phyloP scores from a whole-genome alignment of 179 eudicot species.

The Beta lomatogona region DNA sequence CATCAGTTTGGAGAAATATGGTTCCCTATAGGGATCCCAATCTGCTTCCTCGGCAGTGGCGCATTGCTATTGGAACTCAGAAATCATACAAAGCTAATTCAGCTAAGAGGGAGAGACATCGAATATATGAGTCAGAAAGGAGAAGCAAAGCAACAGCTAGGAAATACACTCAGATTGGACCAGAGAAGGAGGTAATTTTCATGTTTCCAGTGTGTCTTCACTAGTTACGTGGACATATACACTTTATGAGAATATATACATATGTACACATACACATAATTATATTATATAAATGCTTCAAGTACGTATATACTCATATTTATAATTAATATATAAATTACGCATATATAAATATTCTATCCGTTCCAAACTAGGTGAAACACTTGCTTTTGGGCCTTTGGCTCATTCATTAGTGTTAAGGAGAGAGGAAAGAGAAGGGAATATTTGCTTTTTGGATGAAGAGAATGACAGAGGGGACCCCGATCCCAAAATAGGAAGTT shows the following conservation, averaged over 20 bases:
- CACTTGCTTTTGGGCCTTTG: no score
- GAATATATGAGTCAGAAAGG: constrained; percentile 66
- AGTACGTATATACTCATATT: no score
- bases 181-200: constrained; percentile 65
- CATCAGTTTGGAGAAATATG: constrained; percentile 75
- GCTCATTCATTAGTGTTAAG: no score
- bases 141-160: constrained; percentile 50
- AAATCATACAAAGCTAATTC: constrained; percentile 75
- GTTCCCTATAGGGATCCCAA: constrained; percentile 95
- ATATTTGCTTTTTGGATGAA: no score
- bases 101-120: constrained; percentile 60
- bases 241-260: neutral
- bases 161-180: constrained; percentile 40
- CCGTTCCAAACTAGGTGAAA: no score
- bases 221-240: neutral
- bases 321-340: no score
- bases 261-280: no score
- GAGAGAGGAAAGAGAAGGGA: no score
- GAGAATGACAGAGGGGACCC: no score
- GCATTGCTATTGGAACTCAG: constrained; percentile 86
- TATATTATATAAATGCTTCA: no score
- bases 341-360: no score
- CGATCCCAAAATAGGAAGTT: no score
- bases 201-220: constrained; percentile 1
- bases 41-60: constrained; percentile 93